phyloP scores from a whole-genome alignment of 495 filamentous ascomycete species.

The Talaromyces ruber region DNA sequence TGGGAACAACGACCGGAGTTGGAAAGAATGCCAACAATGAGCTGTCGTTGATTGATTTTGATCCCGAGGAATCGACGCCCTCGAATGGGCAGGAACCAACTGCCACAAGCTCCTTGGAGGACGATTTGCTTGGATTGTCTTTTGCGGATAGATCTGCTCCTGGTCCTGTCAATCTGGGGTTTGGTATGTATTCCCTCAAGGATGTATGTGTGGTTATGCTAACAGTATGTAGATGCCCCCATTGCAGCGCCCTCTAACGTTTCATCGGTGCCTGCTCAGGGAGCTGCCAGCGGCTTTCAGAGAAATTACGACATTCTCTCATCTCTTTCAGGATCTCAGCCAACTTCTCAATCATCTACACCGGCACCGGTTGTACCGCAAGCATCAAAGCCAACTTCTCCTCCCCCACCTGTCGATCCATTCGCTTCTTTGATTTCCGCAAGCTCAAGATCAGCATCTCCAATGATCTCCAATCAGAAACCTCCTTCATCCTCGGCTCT shows the following conservation, averaged over 20 bases:
- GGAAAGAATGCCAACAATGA: conserved; percentile 73
- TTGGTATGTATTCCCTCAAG: conserved; percentile 59
- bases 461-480: conserved; percentile 17
- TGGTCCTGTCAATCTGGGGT: conserved; percentile 79
- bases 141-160: conserved; percentile 60
- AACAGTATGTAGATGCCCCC: conserved; percentile 5
- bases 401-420: conserved; percentile 42
- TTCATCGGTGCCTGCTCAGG: conserved; percentile 15
- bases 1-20: conserved; percentile 62
- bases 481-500: conserved; percentile 20
- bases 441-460: conserved; percentile 35
- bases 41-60: conserved; percentile 88
- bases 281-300: conserved; percentile 46
- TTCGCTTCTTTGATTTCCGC: conserved; percentile 62
- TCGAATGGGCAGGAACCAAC: conserved; percentile 26
- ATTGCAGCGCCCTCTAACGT: conserved; percentile 2
- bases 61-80: conserved; percentile 43
- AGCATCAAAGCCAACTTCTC: conserved; percentile 28
- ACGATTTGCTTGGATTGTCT: conserved; percentile 63
- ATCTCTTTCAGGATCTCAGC: conserved; percentile 26
- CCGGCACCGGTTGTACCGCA: conserved; percentile 27
- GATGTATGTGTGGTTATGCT: background rate
- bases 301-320: conserved; percentile 59
- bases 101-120: conserved; percentile 39
- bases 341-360: conserved; percentile 41